Conservation (phyloP, 2,329 filamentous ascomycete genomes). For the Neoscytalidium dimidiatum region DNA sequence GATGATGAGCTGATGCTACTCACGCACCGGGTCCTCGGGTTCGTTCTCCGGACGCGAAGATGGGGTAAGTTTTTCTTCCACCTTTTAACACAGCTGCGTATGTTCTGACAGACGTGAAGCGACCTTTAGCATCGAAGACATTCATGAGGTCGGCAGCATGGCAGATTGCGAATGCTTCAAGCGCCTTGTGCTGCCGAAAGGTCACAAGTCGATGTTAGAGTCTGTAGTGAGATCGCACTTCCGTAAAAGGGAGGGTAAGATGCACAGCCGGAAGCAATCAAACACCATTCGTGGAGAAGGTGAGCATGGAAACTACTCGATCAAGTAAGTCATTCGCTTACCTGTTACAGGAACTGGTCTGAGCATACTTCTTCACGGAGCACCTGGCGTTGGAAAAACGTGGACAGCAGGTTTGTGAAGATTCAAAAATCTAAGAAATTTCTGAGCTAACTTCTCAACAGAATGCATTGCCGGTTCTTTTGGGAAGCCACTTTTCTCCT, state of each 20-base stretch:
- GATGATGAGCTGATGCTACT: constrained; percentile 2
- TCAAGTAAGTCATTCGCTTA: neutral
- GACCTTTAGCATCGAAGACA: neutral
- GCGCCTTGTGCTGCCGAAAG: neutral
- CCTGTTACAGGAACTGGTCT: neutral
- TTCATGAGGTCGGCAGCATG: neutral
- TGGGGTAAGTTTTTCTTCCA: constrained; percentile 5
- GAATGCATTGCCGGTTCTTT: neutral
- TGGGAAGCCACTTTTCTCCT: neutral
- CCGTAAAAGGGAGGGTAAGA: neutral
- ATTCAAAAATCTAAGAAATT: neutral
- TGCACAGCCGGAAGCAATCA: neutral
- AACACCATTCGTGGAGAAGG: neutral
- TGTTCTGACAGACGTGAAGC: neutral
- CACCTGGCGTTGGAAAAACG: neutral
- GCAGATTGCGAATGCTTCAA: neutral
- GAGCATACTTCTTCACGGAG: neutral
- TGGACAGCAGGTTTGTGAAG: neutral
- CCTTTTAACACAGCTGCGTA: neutral
- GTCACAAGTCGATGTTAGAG: neutral
- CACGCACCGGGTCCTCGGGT: neutral
- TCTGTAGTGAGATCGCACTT: neutral
- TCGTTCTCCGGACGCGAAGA: constrained; percentile 21
- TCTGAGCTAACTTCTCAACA: neutral
- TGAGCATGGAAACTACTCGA: neutral